Base-by-base conservation (phyloP, 148 eudicot species). In the Cornus suecica region DNA sequence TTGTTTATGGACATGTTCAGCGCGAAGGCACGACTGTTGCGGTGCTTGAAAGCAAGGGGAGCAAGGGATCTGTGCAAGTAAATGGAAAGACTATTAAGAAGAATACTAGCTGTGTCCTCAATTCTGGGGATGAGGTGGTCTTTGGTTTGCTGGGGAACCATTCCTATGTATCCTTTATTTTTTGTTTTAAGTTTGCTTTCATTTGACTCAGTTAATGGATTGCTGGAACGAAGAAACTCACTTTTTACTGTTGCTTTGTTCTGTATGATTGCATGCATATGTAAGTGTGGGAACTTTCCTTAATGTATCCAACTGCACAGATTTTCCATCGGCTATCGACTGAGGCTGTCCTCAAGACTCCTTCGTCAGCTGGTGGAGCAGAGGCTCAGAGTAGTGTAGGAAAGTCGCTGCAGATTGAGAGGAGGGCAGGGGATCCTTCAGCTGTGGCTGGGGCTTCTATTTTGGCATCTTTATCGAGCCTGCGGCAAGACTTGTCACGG, bases 391-490 rank as follows among this genome's bases (percentile, higher is more conserved):
- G 83, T 82, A 76, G 74, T 48, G 74, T 82, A 24, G 84, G 90
- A 61, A 93, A 87, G 71, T 82, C 80, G 79, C 45, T 86, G 29
- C 89, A 74, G 48, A 76, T 25, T 68, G 98, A 91, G 72, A 94
- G 84, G 86, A 81, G 91, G 67, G 83, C 88, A 26, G 92, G 98
- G 45, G 98, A 91, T 79, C 90, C 88, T 62, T 91, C 98, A 70
- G 91, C 93, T 77, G 91, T 87, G 27, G 90, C 89, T 63, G 94
- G 98, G 77, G 98, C 98, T 66, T 86, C 94, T 62, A 86, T 90
- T 76, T 80, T 94, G 85, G 97, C 98, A 54, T 91, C 97, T 67
- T 88, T 93, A 56, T 93, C 98, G 31, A 91, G 80, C 77, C 63
- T 87, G 68, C 82, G 92, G 75, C 84, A 86, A 78, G 92, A 87